These are phyloP conservation scores for Rhodotorula mucilaginosa DNA, from an alignment of 1,284 basidiomycete genomes.

Conservation along the genomic window DNA sequence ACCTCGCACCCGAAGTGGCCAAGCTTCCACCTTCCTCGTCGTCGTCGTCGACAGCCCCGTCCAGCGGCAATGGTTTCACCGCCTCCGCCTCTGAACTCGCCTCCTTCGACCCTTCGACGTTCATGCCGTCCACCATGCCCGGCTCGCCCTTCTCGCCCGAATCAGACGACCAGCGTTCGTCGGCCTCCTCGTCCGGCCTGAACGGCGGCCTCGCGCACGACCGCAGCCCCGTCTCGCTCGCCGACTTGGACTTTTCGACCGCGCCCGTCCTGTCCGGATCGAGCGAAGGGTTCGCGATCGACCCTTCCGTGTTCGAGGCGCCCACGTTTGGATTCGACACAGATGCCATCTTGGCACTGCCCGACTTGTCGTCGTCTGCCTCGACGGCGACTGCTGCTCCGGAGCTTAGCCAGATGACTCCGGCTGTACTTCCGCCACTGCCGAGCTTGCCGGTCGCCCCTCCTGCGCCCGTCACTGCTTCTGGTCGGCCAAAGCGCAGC, in stretches of 20 bases:
- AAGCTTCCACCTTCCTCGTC: constrained; percentile 19
- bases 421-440: constrained; percentile 11
- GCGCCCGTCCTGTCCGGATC: not conserved
- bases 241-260: constrained; percentile 29
- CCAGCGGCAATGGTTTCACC: not conserved
- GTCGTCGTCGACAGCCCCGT: not conserved
- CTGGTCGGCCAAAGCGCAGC: constrained; percentile 29
- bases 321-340: not conserved
- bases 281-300: constrained; percentile 24
- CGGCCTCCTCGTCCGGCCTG: constrained; percentile 25
- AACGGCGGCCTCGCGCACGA: constrained; percentile 14
- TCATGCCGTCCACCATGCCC: constrained; percentile 32
- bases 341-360: not conserved
- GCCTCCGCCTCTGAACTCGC: not conserved
- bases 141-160: constrained; percentile 38
- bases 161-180: constrained; percentile 13
- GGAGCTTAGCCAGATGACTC: not conserved
- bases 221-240: constrained; percentile 28
- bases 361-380: not conserved
- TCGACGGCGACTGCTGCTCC: not conserved
- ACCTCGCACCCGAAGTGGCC: constrained; percentile 37
- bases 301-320: constrained; percentile 29
- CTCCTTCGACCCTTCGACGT: constrained; percentile 32
- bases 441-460: constrained; percentile 7
- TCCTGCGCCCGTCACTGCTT: constrained; percentile 3